A percentile compares a stretch with the other conserved stretches of the same genome.
These are phyloP conservation scores for Paratinospora sagittata DNA, from an alignment of 164 flowering plant genomes.

Conservation along the genomic window DNA sequence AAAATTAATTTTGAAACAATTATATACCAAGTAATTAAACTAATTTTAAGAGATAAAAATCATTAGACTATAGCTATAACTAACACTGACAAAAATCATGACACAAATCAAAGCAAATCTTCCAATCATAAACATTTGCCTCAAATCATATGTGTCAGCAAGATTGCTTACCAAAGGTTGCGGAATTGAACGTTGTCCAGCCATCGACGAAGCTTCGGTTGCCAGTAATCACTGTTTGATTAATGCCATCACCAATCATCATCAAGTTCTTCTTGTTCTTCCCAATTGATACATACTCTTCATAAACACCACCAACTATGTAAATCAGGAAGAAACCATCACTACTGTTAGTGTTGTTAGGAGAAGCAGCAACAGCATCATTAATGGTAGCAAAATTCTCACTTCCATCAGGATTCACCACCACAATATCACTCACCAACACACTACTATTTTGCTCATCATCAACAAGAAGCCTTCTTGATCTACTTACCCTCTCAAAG, in stretches of 20 bases:
- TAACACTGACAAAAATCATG: no score
- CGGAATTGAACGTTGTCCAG: conserved; percentile 35
- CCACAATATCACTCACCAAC: conserved; percentile 14
- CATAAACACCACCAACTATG: conserved; percentile 36
- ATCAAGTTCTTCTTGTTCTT: conserved; percentile 37
- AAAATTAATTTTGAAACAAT: no score
- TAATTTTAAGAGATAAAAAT: neutral
- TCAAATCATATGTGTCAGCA: no score
- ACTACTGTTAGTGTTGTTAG: conserved; percentile 19
- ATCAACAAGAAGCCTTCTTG: conserved; percentile 10
- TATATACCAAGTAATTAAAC: neutral
- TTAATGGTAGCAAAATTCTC: conserved; percentile 19
- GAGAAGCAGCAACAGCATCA: conserved; percentile 32
- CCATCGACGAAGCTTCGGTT: conserved; percentile 25
- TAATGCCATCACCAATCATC: conserved; percentile 50
- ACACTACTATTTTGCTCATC: neutral
- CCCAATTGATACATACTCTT: conserved; percentile 42
- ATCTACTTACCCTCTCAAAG: conserved; percentile 8
- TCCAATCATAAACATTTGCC: no score
- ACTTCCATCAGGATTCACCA: conserved; percentile 19
- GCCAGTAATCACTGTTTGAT: conserved; percentile 24
- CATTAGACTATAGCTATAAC: neutral
- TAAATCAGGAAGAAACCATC: conserved; percentile 39
- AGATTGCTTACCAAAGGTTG: conserved; percentile 26
- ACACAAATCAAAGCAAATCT: no score